Evolutionary conservation across 1,284 basidiomycete genomes (phyloP).

Genomic region (Apiotrichum siamense): DNA sequence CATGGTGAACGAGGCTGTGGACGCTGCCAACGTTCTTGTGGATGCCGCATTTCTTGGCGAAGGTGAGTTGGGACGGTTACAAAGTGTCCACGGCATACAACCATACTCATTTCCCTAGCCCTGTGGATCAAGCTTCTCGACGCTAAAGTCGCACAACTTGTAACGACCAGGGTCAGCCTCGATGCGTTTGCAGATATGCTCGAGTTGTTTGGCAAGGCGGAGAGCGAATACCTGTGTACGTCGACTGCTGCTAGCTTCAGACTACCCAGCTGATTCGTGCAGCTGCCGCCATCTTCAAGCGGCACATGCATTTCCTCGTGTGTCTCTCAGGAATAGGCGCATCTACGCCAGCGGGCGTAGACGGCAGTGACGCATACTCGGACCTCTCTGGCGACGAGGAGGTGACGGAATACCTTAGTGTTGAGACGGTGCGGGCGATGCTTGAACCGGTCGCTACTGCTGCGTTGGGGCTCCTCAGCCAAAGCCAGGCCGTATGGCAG

Average conservation of each 20-base stretch:
- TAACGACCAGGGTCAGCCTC: slow-evolving; percentile 18
- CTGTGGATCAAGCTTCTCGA: slow-evolving; percentile 34
- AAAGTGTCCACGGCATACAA: too few species aligned
- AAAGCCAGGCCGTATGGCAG: slow-evolving; percentile 71
- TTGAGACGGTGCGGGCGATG: slow-evolving; percentile 58
- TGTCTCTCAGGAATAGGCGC: slow-evolving; percentile 45
- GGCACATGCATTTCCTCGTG: slow-evolving; percentile 63
- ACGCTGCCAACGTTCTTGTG: slow-evolving; percentile 13
- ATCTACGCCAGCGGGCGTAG: too few species aligned
- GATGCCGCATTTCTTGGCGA: slow-evolving; percentile 33
- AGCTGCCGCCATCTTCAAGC: slow-evolving; percentile 67
- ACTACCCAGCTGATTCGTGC: too few species aligned
- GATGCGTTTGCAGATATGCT: slow-evolving; percentile 57
- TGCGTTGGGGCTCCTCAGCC: slow-evolving; percentile 51
- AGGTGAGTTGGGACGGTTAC: too few species aligned
- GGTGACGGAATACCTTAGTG: slow-evolving; percentile 38
- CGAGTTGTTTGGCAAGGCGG: slow-evolving; percentile 62
- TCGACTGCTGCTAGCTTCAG: slow-evolving; percentile 8
- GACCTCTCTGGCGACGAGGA: slow-evolving; percentile 42
- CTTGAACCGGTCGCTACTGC: slow-evolving; percentile 53
- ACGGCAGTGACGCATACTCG: slow-evolving; percentile 37
- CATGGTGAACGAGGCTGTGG: slow-evolving; percentile 22
- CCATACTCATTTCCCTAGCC: slow-evolving; percentile 10
- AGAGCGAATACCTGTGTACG: slow-evolving; percentile 75
- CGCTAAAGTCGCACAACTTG: slow-evolving; percentile 9